Evolutionary conservation across 805 yeast species (phyloP).

Genomic region (Yarrowia bubula): DNA sequence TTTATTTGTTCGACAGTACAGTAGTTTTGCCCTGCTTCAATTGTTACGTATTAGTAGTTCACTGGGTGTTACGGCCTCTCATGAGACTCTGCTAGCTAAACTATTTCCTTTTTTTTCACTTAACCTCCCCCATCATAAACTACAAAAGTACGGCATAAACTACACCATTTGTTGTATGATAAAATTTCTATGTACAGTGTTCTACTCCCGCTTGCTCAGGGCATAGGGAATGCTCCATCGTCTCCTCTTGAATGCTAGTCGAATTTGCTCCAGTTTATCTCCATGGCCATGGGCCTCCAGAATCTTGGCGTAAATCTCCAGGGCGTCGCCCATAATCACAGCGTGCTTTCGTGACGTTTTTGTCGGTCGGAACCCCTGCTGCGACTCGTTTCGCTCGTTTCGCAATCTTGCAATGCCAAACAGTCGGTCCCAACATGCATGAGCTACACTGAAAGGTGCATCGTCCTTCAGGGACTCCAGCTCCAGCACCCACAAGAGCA

Average conservation of each 20-base stretch:
- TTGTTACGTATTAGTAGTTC: too few species aligned
- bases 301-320: not conserved
- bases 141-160: too few species aligned
- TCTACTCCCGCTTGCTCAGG: not conserved
- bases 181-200: not conserved
- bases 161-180: not conserved
- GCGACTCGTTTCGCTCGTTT: not conserved
- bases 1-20: too few species aligned
- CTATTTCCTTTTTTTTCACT: too few species aligned
- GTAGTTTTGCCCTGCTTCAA: too few species aligned
- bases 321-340: constrained; percentile 10
- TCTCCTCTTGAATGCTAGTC: not conserved
- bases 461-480: not conserved
- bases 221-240: constrained; percentile 15
- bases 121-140: too few species aligned
- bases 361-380: not conserved
- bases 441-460: not conserved
- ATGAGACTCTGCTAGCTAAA: too few species aligned
- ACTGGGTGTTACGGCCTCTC: too few species aligned
- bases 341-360: not conserved
- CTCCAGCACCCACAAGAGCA: not conserved
- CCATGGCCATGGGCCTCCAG: not conserved
- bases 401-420: not conserved
- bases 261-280: not conserved
- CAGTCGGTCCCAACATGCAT: not conserved